Evolutionary conservation across 768 basidiomycete genomes (phyloP).

Genomic region (Sarcodon sp.): DNA sequence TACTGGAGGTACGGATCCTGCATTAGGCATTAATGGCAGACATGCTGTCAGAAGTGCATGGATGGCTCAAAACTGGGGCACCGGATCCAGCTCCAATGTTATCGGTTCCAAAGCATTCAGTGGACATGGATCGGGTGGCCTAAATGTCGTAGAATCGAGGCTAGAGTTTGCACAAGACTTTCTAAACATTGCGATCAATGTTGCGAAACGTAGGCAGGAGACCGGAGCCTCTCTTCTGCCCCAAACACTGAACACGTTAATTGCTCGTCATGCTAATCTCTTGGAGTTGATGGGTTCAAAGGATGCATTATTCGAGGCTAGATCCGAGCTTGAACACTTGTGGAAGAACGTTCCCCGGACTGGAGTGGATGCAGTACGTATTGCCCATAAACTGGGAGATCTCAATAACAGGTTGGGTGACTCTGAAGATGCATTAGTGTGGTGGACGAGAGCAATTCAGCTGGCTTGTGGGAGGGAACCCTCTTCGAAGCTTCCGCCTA

Average conservation of each 20-base stretch:
- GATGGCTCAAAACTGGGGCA: slow-evolving; percentile 59
- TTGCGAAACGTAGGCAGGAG: slow-evolving; percentile 30
- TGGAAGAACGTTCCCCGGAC: slow-evolving; percentile 32
- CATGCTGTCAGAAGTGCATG: slow-evolving; percentile 58
- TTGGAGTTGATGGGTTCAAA: slow-evolving; percentile 49
- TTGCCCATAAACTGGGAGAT: slow-evolving; percentile 59
- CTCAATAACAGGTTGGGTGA: slow-evolving; percentile 44
- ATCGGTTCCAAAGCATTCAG: slow-evolving; percentile 25
- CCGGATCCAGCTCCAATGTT: slow-evolving; percentile 24
- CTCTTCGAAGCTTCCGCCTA: slow-evolving; percentile 5
- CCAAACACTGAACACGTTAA: slow-evolving; percentile 17
- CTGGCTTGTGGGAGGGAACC: slow-evolving; percentile 24
- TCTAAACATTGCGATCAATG: slow-evolving; percentile 26
- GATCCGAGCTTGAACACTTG: slow-evolving; percentile 40
- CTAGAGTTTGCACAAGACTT: slow-evolving; percentile 41
- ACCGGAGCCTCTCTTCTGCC: slow-evolving; percentile 32
- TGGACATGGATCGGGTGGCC: slow-evolving; percentile 18
- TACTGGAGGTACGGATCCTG: slow-evolving; percentile 58
- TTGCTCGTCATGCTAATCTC: slow-evolving; percentile 37
- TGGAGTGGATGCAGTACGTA: slow-evolving; percentile 33
- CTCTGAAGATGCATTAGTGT: slow-evolving; percentile 37
- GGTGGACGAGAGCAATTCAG: slow-evolving; percentile 54
- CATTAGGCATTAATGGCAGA: slow-evolving; percentile 45
- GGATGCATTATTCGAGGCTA: slow-evolving; percentile 38
- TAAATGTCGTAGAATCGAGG: slow-evolving; percentile 39